Evolutionary conservation across 2,329 filamentous ascomycete genomes (phyloP), one percentile per base, ranked within the genome.

Genomic region (Aspergillus aculeatinus): DNA sequence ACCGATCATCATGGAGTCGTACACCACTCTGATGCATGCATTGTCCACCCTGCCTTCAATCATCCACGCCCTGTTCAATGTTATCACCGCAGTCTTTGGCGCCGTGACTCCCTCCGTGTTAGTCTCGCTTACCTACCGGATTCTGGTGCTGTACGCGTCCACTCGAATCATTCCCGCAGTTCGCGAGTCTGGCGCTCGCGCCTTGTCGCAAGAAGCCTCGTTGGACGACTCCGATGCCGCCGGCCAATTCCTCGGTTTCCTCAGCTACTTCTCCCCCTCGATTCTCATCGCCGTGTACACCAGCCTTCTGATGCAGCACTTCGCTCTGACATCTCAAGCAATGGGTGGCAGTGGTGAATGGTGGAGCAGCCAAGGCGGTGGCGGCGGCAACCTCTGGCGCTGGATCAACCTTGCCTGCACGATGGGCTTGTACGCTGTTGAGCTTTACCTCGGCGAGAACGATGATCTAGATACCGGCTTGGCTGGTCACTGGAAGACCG

Each of bases 1-100:
- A 14, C 95, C 95, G 0, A 92, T 98, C 65, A 94, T 99, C 75
- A 98, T 98, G 94, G 95, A 94, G 5, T 97, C 93, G 6, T 98
- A 97, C 77, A 94, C 92, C 27, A 97, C 94, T 0, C 81, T 98
- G 48, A 82, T 97, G 51, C 91, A 96, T 68, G 85, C 93, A 51
- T 81, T 98, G 42, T 90, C 91, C 58, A 89, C 88, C 4, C 82
- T 96, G n/a, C 94, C 92, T 2, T 89, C 85, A 3, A 92, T 90
- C 29, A 87, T 96, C 4, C 90, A 91, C 75, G 93, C 91, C 0
- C 89, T 88, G 0, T 89, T 96, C 70, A 91, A 88, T 64, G 91
- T 98, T 70, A 86, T 97, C 66, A 88, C 93, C 60, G 93, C 94
- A 11, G 95, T 95, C 23, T 90, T 98, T 73, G 92, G 95, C 77